Evolutionary conservation across 805 yeast genomes (phyloP), one percentile per base, ranked within the genome.

Genomic region (Myxozyma neotropica): DNA sequence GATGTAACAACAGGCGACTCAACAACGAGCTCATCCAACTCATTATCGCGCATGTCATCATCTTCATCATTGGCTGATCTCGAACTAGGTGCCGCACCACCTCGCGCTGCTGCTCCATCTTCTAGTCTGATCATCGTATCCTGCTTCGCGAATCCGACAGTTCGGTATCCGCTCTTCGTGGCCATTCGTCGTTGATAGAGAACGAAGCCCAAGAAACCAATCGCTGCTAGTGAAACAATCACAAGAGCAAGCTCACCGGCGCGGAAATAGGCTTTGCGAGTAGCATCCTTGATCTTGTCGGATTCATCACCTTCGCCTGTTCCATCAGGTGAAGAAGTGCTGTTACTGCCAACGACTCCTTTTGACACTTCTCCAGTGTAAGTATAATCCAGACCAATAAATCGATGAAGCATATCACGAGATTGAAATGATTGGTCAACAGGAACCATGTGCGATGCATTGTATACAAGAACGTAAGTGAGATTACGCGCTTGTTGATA

Each of bases 361-460:
- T 50, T 36, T 17, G 66, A 59, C 15, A 53, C 55, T 15, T 39
- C 53, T 4, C 63, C 65, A 10, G 57, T 23, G 53, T 24, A 56
- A 2, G 43, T 4, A 33, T 59, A 62, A 40, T 62, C 64, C 13
- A 62, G 46, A 13, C 53, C 64, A 24, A 69, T 52, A 57, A 76
- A 75, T 19, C 67, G 64, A 45, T 89, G 91, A 42, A 91, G 74
- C 61, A 92, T 73, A 17, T 90, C 89, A 65, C 91, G 78, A 6
- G 92, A 81, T 27, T 81, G 79, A 47, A 79, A 83, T 1, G 94
- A 88, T 53, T 82, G 75, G 71, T 92, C 97, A 65, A 82, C 86
- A 0, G 98, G 96, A 26, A 91, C 94, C 98, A 94, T 93, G 71
- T 94, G 98, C 2, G 96, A 87, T 0, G 96, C 83, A 67, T 89